Conservation (phyloP, 1,284 basidiomycete species). For the Heterobasidion annosum region DNA sequence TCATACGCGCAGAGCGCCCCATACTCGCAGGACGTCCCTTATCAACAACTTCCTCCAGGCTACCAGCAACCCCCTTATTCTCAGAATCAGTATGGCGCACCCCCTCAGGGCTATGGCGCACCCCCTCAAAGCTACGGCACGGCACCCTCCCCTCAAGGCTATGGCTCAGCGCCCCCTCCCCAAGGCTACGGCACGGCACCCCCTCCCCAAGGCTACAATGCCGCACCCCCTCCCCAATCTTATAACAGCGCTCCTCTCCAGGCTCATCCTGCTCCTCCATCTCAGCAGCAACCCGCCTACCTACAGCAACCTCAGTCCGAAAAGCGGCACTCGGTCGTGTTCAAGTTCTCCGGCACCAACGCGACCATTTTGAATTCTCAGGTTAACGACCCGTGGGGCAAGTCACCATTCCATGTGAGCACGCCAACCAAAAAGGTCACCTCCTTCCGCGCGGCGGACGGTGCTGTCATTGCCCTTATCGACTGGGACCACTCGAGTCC, state of each 20-base stretch:
- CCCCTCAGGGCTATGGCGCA: neutral
- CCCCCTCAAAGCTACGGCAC: neutral
- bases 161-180: neutral
- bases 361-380: conserved; percentile 7
- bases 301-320: neutral
- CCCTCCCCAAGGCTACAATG: neutral
- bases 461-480: conserved; percentile 4
- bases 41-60: neutral
- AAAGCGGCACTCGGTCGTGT: conserved; percentile 1
- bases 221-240: neutral
- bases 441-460: conserved; percentile 3
- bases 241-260: neutral
- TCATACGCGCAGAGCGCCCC: no score
- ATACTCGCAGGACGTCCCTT: neutral
- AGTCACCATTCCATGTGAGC: conserved; percentile 5
- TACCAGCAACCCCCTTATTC: conserved; percentile 1
- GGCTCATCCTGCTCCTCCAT: neutral
- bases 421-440: conserved; percentile 7
- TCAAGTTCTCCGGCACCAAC: conserved; percentile 1
- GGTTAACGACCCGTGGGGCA: conserved; percentile 7
- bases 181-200: neutral
- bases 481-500: conserved; percentile 12
- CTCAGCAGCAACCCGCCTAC: neutral
- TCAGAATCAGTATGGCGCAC: conserved; percentile 2
- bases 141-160: neutral